Evolutionary conservation across 805 yeast species (phyloP).

Genomic region (Dipodascus albidus): DNA sequence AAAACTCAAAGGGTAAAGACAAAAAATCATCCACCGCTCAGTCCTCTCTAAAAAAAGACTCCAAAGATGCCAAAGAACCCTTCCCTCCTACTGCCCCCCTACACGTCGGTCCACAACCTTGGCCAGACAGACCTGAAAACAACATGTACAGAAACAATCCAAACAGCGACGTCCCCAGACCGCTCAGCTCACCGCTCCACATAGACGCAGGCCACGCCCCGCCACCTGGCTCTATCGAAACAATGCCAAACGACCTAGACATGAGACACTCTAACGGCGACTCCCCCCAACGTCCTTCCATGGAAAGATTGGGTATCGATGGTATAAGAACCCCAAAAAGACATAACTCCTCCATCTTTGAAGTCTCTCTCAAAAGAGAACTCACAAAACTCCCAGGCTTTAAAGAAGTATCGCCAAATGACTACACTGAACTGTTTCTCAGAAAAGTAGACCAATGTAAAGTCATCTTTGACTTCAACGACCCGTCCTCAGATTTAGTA

Average conservation of each 20-base stretch:
- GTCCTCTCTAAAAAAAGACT: constrained; percentile 6
- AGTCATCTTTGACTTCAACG: constrained; percentile 85
- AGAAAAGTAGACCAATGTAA: constrained; percentile 92
- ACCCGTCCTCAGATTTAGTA: constrained; percentile 81
- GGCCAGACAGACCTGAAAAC: not conserved
- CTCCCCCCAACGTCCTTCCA: constrained; percentile 38
- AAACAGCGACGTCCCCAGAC: not conserved
- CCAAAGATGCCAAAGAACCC: not conserved
- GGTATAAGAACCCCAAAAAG: constrained; percentile 78
- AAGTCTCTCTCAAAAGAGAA: constrained; percentile 55
- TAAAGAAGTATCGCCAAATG: constrained; percentile 78
- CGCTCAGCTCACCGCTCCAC: not conserved
- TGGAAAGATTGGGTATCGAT: constrained; percentile 61
- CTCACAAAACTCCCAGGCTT: constrained; percentile 72
- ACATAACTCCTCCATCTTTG: constrained; percentile 87
- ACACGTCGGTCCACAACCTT: constrained; percentile 7
- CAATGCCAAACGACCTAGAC: constrained; percentile 26
- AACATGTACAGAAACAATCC: not conserved
- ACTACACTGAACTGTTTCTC: constrained; percentile 66
- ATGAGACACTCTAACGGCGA: constrained; percentile 9
- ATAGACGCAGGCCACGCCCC: constrained; percentile 1
- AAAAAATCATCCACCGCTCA: not conserved
- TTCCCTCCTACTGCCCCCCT: constrained; percentile 7
- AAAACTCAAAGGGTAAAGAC: not conserved
- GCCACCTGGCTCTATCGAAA: constrained; percentile 26